These are phyloP conservation scores for Echites panduratus DNA, from an alignment of 257 asterid genomes.

Conservation along the genomic window DNA sequence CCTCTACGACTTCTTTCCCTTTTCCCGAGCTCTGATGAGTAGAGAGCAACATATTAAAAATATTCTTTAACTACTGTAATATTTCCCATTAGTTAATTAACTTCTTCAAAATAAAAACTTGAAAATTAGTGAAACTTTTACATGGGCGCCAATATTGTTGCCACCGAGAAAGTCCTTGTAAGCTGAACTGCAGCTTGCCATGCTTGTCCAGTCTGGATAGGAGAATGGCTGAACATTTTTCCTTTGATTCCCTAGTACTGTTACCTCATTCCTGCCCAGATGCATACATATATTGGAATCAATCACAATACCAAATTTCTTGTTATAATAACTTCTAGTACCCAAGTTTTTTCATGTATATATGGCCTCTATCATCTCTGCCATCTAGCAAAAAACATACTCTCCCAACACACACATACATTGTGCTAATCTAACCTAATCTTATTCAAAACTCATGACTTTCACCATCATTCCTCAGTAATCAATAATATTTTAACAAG, in stretches of 20 bases:
- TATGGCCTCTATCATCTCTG: too few relatives aligned
- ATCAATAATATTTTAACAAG: neutral
- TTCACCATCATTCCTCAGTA: neutral
- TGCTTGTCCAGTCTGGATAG: neutral
- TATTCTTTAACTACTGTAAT: neutral
- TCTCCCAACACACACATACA: too few relatives aligned
- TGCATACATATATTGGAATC: neutral
- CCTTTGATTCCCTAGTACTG: constrained; percentile 13
- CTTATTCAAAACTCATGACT: too few relatives aligned
- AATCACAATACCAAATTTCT: too few relatives aligned
- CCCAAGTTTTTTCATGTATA: too few relatives aligned
- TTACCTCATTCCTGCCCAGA: constrained; percentile 29
- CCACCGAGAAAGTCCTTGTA: constrained; percentile 29
- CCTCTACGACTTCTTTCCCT: constrained; percentile 1
- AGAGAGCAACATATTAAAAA: neutral
- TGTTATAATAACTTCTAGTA: too few relatives aligned
- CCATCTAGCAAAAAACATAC: too few relatives aligned
- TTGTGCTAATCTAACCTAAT: too few relatives aligned
- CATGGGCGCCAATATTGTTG: constrained; percentile 11
- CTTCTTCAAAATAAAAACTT: too few relatives aligned
- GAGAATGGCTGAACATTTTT: constrained; percentile 10
- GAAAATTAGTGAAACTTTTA: neutral
- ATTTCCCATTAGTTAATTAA: neutral
- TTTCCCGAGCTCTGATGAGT: neutral
- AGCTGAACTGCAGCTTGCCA: neutral